Evolutionary conservation across 768 basidiomycete genomes (phyloP), one percentile per base, ranked within the genome.

Genomic region (Nidularia pulvinata): DNA sequence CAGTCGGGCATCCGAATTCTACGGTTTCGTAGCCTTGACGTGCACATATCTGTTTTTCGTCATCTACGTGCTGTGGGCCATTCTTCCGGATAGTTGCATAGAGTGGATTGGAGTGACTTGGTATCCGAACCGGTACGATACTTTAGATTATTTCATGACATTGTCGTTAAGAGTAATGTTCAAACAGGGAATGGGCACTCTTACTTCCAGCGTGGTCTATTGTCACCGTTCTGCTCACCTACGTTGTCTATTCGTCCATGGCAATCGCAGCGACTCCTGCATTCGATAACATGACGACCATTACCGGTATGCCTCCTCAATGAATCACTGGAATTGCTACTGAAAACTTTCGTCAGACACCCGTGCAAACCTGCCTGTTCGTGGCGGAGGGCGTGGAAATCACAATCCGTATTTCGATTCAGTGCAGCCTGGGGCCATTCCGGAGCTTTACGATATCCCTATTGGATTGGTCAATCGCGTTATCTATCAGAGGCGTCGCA

Each of bases 21-120:
- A 93, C 59, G 93, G 93, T n/a, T 95, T 94, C 65, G 90, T 89
- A 4, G 90, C 89, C 13, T 91, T 86, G 87, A 85, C 86, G 7
- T 84, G 84, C 0, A 93, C 93, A 0, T 85, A 81, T 49, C 69
- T 93, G 30, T 68, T 84, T 2, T 94, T 89, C 63, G 66, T 81
- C 50, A 61, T 89, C 25, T 93, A 89, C 64, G 61, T 93, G 34
- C 70, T 93, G 5, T 95, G 93, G 93, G 90, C 88, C 1, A 65
- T 93, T 36, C 73, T 91, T 11, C 92, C 93, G 5, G 89, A 92
- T 63, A 74, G 78, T 33, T 85, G 75, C 66, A 85, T 95, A 51
- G 50, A 79, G 37, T 75, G 76, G 71, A 64, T 83, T 7, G 93
- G 93, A 7, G 75, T 94, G 32, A 70, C 78, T 9, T 95, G 93